Base-by-base conservation (phyloP, 2,329 filamentous ascomycete species). In the Diaporthe sp. region DNA sequence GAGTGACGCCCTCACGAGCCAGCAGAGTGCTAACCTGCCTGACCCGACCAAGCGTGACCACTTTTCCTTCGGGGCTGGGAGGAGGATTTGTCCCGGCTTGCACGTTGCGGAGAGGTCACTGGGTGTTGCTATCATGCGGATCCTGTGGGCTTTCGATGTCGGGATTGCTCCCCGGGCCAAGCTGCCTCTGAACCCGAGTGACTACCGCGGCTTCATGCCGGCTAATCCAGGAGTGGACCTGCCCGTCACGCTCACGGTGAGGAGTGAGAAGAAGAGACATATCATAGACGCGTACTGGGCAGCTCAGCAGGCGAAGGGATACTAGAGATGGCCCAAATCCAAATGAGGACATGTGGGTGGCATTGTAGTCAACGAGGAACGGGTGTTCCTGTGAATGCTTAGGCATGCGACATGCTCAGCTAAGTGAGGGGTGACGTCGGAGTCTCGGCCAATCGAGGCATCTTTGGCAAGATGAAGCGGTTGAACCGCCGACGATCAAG, bases 61-160 rank as follows among this genome's bases (percentile, higher is more conserved):
- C 13, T 90, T 89, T 79, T 85, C 84, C 0, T 92, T 90, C 72
- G 89, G 90, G 31, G 87, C 87, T 17, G 90, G 90, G 2, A 84
- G 89, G 10, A 84, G 90, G 42, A 86, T 91, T 57, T 92, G 90
- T 79, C 89, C 87, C 3, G 91, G 90, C 0, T 88, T 89, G 31
- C 87, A 90, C 73, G 82, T 92, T 4, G 88, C 88, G 0, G 86
- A 88, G 74, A 85, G 86, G 8, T 85, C 82, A 13, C 77, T 90
- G 22, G 88, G 87, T 77, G 82, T 90, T 8, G 85, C 81, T 25
- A 85, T 89, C 28, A 83, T 87, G 7, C 83, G 87, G 2, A 82
- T 90, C n/a, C 78, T 89, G 34, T 89, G 87, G 87, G 85, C 84
- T 0, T 89, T 87, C 37, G 57, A 80, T 37, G 75, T 81, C 15